Evolutionary conservation across 805 yeast species (phyloP).

Genomic region (Yarrowia porcina): DNA sequence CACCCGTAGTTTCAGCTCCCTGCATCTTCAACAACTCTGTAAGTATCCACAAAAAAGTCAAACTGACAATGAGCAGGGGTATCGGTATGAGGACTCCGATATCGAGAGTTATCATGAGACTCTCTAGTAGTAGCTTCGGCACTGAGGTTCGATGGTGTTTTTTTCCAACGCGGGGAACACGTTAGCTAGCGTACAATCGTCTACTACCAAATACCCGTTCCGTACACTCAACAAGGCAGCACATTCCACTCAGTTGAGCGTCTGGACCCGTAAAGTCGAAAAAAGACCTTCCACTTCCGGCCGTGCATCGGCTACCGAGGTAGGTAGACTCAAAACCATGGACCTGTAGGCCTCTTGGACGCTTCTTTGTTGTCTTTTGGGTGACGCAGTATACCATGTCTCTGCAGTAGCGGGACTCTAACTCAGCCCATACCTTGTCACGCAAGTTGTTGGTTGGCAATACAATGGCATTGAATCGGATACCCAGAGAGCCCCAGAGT

Average conservation of each 20-base stretch:
- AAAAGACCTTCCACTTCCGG: neutral
- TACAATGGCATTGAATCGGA: neutral
- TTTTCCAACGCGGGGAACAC: neutral
- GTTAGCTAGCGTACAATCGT: neutral
- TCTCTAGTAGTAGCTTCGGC: neutral
- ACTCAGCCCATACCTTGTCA: neutral
- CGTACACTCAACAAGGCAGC: neutral
- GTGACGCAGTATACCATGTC: neutral
- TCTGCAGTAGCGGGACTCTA: conserved; percentile 1
- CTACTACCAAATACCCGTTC: neutral
- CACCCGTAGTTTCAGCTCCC: neutral
- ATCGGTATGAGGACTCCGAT: neutral
- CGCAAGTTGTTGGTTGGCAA: neutral
- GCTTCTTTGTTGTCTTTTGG: neutral
- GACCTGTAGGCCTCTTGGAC: neutral
- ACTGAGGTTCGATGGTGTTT: neutral
- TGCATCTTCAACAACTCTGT: neutral
- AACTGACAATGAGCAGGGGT: neutral
- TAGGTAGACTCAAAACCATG: neutral
- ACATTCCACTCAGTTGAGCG: neutral
- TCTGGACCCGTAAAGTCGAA: neutral
- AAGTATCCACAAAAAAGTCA: conserved; percentile 13
- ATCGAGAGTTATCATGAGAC: neutral
- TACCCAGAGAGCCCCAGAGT: neutral
- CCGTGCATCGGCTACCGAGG: neutral